These are phyloP conservation scores for Malus hybrid DNA, from an alignment of 331 rosid species.

Conservation along the genomic window DNA sequence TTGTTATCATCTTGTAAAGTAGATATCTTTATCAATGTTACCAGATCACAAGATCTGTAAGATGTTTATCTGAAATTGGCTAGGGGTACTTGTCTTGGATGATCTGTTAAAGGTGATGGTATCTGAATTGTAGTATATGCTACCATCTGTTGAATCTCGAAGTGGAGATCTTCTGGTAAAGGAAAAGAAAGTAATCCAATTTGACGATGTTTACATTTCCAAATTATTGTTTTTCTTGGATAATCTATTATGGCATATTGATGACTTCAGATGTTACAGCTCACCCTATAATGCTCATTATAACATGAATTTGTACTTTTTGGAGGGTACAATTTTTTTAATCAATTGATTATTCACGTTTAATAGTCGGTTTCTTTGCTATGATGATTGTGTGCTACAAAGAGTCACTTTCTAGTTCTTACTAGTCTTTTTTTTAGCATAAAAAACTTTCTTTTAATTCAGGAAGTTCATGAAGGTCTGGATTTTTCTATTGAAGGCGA, in stretches of 20 bases:
- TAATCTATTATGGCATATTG: neutral
- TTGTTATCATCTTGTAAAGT: neutral
- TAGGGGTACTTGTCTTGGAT: neutral
- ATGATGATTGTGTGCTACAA: neutral
- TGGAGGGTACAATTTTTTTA: neutral
- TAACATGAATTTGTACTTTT: neutral
- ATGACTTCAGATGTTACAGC: neutral
- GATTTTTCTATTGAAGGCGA: conserved; percentile 49
- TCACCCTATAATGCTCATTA: neutral
- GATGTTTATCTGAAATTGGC: neutral
- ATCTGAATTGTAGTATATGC: neutral
- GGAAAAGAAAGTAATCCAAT: neutral
- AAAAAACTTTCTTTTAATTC: conserved; percentile 21
- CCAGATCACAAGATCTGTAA: neutral
- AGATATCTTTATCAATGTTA: neutral
- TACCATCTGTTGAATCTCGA: neutral
- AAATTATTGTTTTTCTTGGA: neutral
- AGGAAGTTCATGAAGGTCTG: conserved; percentile 82
- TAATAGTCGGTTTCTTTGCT: neutral
- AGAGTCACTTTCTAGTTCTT: neutral
- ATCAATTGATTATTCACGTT: neutral
- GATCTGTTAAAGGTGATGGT: neutral
- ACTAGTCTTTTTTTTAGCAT: neutral
- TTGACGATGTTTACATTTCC: neutral
- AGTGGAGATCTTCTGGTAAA: neutral